These are phyloP conservation scores for Lasiodiplodia sp. DNA, from an alignment of 2,329 filamentous ascomycete genomes.

Conservation along the genomic window DNA sequence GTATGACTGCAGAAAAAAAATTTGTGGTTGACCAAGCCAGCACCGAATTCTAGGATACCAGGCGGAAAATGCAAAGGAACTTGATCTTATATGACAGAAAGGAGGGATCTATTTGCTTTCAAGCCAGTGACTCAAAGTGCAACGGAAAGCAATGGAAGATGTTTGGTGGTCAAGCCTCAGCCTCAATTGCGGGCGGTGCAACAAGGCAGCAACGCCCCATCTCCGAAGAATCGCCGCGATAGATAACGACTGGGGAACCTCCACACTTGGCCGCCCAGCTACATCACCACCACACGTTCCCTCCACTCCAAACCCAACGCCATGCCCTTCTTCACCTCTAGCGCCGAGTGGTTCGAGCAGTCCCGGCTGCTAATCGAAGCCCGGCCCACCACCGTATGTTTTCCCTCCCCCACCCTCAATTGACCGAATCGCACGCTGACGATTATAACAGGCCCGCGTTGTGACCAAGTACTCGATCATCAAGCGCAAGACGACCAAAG, in stretches of 20 bases:
- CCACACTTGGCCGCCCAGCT: not conserved
- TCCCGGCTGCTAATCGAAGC: conserved; percentile 86
- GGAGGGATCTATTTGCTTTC: not conserved
- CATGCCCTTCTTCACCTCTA: conserved; percentile 83
- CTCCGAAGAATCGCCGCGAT: conserved; percentile 22
- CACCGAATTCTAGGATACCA: not conserved
- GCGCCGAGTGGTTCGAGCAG: conserved; percentile 90
- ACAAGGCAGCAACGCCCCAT: conserved; percentile 13
- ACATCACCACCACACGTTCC: not conserved
- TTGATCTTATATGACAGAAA: not conserved
- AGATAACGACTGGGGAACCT: not conserved
- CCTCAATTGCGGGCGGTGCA: not conserved
- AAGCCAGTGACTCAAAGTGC: not conserved
- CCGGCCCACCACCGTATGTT: conserved; percentile 78
- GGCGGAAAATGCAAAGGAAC: not conserved
- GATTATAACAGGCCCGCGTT: conserved; percentile 74
- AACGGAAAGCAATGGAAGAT: conserved; percentile 1
- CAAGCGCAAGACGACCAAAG: conserved; percentile 47
- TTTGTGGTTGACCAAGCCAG: not conserved
- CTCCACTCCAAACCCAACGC: conserved; percentile 30
- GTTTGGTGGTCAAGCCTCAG: not conserved
- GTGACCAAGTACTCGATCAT: conserved; percentile 89
- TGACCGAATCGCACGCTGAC: not conserved
- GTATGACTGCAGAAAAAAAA: not conserved
- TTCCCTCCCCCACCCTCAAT: conserved; percentile 7